A percentile compares a stretch with the other conserved stretches of the same genome.
Evolutionary conservation across 179 eudicot genomes (phyloP).

Genomic region (Silene coronaria): DNA sequence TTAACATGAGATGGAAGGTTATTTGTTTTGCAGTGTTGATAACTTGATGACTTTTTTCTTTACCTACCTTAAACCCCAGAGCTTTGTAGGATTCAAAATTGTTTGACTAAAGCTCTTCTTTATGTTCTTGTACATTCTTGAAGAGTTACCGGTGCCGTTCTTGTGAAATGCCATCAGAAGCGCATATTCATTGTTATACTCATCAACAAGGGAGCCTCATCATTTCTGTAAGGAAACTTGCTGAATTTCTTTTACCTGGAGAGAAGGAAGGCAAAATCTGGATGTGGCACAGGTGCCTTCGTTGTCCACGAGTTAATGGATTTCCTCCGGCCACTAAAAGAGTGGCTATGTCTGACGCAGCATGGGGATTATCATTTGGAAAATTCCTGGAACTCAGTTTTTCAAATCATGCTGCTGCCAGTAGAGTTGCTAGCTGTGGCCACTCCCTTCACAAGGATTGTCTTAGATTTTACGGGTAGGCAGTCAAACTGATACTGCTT

Average conservation of each 20-base stretch:
- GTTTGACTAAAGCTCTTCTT: conserved; percentile 21
- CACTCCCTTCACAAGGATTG: conserved; percentile 54
- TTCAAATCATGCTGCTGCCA: conserved; percentile 47
- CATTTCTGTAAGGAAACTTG: conserved; percentile 47
- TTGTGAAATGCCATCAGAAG: conserved; percentile 47
- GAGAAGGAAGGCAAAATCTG: conserved; percentile 43
- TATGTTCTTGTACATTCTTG: conserved; percentile 14
- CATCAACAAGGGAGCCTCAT: conserved; percentile 51
- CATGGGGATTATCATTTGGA: conserved; percentile 55
- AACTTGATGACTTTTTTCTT: not conserved
- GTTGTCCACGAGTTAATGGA: conserved; percentile 42
- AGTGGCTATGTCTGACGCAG: conserved; percentile 53
- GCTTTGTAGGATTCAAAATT: not conserved
- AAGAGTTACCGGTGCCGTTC: conserved; percentile 38
- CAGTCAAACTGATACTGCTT: conserved; percentile 7
- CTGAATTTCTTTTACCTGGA: conserved; percentile 33
- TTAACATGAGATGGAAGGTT: not conserved
- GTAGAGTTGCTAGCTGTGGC: conserved; percentile 48
- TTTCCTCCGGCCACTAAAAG: conserved; percentile 47
- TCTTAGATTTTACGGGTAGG: conserved; percentile 52
- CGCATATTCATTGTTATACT: conserved; percentile 48
- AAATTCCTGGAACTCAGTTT: conserved; percentile 52
- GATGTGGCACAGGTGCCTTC: conserved; percentile 60
- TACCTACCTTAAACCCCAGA: not conserved
- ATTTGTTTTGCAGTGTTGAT: not conserved